Conservation (phyloP, 495 filamentous ascomycete genomes). For the Podospora fimiseda region DNA sequence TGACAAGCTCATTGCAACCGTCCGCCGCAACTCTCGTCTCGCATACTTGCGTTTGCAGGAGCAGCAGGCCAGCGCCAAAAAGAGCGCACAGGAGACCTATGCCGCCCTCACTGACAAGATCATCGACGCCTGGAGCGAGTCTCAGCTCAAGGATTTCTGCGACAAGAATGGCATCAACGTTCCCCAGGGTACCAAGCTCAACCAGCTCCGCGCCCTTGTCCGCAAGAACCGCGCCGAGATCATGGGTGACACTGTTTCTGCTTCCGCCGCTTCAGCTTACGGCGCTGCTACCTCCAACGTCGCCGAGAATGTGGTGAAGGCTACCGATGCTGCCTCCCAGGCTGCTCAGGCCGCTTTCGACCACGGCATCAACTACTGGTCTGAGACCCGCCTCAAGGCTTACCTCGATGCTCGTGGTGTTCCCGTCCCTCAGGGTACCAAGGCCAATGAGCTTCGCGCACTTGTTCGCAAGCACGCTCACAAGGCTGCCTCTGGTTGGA, state of each 20-base stretch:
- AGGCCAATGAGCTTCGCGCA: slow-evolving; percentile 73
- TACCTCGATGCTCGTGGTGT: slow-evolving; percentile 62
- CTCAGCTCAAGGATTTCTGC: slow-evolving; percentile 81
- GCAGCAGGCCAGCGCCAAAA: slow-evolving; percentile 53
- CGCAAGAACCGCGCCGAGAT: slow-evolving; percentile 80
- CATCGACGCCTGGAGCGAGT: slow-evolving; percentile 85
- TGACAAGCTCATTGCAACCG: slow-evolving; percentile 78
- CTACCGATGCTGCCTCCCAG: slow-evolving; percentile 60
- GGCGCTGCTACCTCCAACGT: slow-evolving; percentile 80
- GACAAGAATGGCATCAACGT: slow-evolving; percentile 84
- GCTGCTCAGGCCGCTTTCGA: slow-evolving; percentile 66
- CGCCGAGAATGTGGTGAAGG: slow-evolving; percentile 68
- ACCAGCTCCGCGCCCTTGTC: slow-evolving; percentile 85
- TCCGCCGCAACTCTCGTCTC: slow-evolving; percentile 85
- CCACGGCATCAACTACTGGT: slow-evolving; percentile 57
- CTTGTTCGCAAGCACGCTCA: slow-evolving; percentile 65
- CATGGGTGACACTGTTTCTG: slow-evolving; percentile 57
- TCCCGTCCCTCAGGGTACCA: slow-evolving; percentile 69
- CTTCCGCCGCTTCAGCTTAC: slow-evolving; percentile 57
- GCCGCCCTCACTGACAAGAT: slow-evolving; percentile 70
- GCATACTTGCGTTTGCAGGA: slow-evolving; percentile 59
- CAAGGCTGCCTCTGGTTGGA: slow-evolving; percentile 65
- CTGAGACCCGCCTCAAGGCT: slow-evolving; percentile 67
- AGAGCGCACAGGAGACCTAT: slow-evolving; percentile 62
- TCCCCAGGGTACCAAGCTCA: slow-evolving; percentile 81